phyloP scores from a whole-genome alignment of 2,329 filamentous ascomycete species.

The Onygenales sp. region DNA sequence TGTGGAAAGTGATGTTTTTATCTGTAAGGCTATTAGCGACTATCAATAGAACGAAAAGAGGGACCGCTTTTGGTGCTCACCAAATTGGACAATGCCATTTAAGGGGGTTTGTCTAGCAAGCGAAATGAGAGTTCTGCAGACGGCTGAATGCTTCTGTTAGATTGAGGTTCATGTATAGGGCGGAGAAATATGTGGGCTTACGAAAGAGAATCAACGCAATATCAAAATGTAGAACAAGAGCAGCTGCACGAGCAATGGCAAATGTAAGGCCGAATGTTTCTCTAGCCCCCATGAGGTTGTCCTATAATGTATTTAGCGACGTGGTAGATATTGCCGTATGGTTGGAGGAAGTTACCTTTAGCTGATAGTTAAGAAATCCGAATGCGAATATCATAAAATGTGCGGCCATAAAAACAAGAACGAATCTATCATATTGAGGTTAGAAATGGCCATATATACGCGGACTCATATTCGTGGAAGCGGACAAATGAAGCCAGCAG shows the following conservation, averaged over 20 bases:
- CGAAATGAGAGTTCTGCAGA: constrained; percentile 77
- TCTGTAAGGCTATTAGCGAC: constrained; percentile 32
- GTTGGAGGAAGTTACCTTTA: constrained; percentile 44
- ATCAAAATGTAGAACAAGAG: constrained; percentile 71
- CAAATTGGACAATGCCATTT: constrained; percentile 76
- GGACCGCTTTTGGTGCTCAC: constrained; percentile 8
- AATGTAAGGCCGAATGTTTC: constrained; percentile 66
- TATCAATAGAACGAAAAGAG: background rate
- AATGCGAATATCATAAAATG: constrained; percentile 72
- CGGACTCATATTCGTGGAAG: background rate
- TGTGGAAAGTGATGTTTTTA: constrained; percentile 85
- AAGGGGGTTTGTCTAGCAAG: constrained; percentile 69
- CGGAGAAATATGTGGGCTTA: constrained; percentile 4
- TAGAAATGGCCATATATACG: too few relatives aligned
- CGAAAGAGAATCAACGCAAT: constrained; percentile 67
- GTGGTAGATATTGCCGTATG: background rate
- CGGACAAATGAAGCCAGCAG: too few relatives aligned
- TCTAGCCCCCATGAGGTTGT: constrained; percentile 58
- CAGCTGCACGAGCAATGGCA: constrained; percentile 65
- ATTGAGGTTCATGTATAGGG: background rate
- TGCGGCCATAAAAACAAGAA: constrained; percentile 62
- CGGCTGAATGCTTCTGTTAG: constrained; percentile 34
- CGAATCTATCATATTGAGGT: constrained; percentile 46
- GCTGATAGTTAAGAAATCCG: constrained; percentile 67
- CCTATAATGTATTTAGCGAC: constrained; percentile 21